Evolutionary conservation across 2,329 filamentous ascomycete species (phyloP).

Genomic region (Davidsoniella neocaledoniae): DNA sequence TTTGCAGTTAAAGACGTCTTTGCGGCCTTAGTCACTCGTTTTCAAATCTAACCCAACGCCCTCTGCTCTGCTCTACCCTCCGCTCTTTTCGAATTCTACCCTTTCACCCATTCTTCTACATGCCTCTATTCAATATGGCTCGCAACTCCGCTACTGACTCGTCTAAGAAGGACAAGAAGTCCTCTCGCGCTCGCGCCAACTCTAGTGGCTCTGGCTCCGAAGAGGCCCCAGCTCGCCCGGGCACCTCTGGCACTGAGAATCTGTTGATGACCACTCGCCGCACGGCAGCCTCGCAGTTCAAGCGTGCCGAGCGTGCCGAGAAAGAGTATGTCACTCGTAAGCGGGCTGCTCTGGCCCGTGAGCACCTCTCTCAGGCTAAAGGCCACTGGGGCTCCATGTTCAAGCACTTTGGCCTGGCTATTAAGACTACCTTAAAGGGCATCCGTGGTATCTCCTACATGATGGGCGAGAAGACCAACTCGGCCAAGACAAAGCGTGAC

Average conservation of each 20-base stretch:
- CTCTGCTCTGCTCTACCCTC: no score
- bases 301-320: slow-evolving; percentile 25
- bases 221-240: slow-evolving; percentile 18
- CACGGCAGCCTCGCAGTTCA: slow-evolving; percentile 22
- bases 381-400: slow-evolving; percentile 23
- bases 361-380: slow-evolving; percentile 23
- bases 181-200: background rate
- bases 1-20: no score
- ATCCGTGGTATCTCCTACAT: slow-evolving; percentile 21
- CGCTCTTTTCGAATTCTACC: background rate
- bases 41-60: no score
- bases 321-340: slow-evolving; percentile 25
- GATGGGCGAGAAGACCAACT: slow-evolving; percentile 22
- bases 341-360: slow-evolving; percentile 23
- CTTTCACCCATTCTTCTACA: background rate
- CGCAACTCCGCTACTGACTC: slow-evolving; percentile 1
- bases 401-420: slow-evolving; percentile 21
- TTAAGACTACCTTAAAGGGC: slow-evolving; percentile 20
- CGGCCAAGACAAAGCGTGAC: slow-evolving; percentile 18
- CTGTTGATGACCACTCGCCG: slow-evolving; percentile 24
- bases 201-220: background rate
- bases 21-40: no score
- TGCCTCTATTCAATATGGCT: slow-evolving; percentile 10
- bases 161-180: background rate
- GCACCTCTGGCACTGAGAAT: slow-evolving; percentile 27